Percentiles rank a stretch among this genome's conserved stretches.
Conservation (phyloP, 371 early-diverging fungal species). For the Caulochytrium protostelioides region DNA sequence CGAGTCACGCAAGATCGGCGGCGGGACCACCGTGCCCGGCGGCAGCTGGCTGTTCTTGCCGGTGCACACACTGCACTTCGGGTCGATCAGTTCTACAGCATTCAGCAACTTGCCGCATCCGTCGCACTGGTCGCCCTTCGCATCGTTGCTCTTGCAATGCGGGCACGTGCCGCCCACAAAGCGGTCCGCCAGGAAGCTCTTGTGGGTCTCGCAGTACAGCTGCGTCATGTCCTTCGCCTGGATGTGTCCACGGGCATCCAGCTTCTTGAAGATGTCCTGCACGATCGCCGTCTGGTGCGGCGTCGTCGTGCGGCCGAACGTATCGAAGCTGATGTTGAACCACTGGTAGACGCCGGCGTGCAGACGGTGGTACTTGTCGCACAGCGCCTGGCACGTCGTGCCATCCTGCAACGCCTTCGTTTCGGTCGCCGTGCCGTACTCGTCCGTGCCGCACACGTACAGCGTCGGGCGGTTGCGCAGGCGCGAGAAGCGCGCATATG, state of each 20-base stretch:
- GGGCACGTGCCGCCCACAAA: constrained; percentile 97
- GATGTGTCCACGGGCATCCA: constrained; percentile 53
- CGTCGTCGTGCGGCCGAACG: constrained; percentile 94
- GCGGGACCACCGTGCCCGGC: too few relatives aligned
- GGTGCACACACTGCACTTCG: constrained; percentile 86
- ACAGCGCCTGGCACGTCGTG: constrained; percentile 72
- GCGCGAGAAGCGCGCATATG: constrained; percentile 71
- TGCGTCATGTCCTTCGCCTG: constrained; percentile 62
- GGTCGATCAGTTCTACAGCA: constrained; percentile 78
- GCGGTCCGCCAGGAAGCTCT: constrained; percentile 96
- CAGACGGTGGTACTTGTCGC: constrained; percentile 84
- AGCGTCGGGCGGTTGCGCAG: constrained; percentile 73
- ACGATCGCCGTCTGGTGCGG: constrained; percentile 73
- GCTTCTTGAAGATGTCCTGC: constrained; percentile 76
- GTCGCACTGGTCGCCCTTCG: constrained; percentile 99
- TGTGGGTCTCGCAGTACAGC: constrained; percentile 74
- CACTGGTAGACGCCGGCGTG: constrained; percentile 87
- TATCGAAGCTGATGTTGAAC: constrained; percentile 90
- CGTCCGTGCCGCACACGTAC: constrained; percentile 98
- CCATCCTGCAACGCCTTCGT: constrained; percentile 93
- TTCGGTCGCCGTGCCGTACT: constrained; percentile 99
- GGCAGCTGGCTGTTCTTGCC: too few relatives aligned
- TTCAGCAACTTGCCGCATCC: constrained; percentile 80
- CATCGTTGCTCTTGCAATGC: constrained; percentile 55
- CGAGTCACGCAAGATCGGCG: constrained; percentile 63